Evolutionary conservation across 106 monocot genomes (phyloP).

Genomic region (Dioscorea dumetorum): DNA sequence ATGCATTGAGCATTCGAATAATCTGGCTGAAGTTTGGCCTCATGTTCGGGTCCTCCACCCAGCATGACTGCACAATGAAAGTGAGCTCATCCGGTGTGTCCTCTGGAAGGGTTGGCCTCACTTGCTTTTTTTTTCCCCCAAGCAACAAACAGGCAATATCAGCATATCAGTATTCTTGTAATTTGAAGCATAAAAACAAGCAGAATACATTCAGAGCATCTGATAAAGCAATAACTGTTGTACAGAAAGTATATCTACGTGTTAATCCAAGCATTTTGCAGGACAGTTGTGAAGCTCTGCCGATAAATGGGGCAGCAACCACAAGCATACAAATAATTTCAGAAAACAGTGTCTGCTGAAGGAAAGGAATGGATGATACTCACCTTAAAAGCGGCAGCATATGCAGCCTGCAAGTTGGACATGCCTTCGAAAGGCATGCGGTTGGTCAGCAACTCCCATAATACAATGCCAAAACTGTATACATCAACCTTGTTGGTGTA

Average conservation of each 20-base stretch:
- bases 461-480: constrained; percentile 91
- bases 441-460: constrained; percentile 95
- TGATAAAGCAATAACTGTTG: no score
- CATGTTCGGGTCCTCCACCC: constrained; percentile 75
- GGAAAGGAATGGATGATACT: background rate
- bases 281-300: no score
- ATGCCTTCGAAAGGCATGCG: constrained; percentile 99
- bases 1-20: constrained; percentile 64
- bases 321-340: no score
- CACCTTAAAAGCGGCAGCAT: constrained; percentile 99
- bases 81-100: constrained; percentile 64
- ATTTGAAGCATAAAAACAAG: no score
- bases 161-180: background rate
- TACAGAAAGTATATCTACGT: no score
- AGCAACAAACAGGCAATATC: background rate
- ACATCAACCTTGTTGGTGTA: constrained; percentile 99
- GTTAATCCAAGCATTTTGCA: no score
- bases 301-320: no score
- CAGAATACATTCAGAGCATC: no score
- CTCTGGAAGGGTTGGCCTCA: constrained; percentile 57
- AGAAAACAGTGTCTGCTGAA: no score
- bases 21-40: constrained; percentile 88
- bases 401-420: constrained; percentile 98
- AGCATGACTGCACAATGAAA: constrained; percentile 84
- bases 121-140: constrained; percentile 41